These are phyloP conservation scores for Fusarium poae DNA, from an alignment of 2,329 filamentous ascomycete species.

Conservation along the genomic window DNA sequence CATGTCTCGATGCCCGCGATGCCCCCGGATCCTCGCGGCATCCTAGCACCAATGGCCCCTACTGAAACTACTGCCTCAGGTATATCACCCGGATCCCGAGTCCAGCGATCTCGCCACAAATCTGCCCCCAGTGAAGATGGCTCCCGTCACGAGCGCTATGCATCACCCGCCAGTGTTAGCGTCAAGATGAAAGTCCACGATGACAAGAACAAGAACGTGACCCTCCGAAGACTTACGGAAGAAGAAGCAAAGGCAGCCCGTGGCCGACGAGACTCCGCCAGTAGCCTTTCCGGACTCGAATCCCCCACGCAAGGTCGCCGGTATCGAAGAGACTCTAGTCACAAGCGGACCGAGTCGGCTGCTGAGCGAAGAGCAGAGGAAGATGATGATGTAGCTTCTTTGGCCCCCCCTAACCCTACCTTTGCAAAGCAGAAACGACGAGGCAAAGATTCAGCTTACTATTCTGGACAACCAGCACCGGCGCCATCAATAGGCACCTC, in stretches of 20 bases:
- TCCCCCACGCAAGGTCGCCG: slow-evolving; percentile 60
- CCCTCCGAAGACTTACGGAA: slow-evolving; percentile 71
- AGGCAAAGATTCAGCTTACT: slow-evolving; percentile 72
- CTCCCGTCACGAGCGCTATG: slow-evolving; percentile 56
- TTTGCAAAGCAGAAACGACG: slow-evolving; percentile 64
- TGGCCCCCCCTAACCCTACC: slow-evolving; percentile 69
- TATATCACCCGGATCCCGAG: slow-evolving; percentile 52
- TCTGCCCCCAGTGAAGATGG: slow-evolving; percentile 61
- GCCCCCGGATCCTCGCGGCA: slow-evolving; percentile 65
- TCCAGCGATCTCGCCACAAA: slow-evolving; percentile 59
- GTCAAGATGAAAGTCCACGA: slow-evolving; percentile 72
- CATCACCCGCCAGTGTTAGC: slow-evolving; percentile 62
- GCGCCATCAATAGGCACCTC: slow-evolving; percentile 54
- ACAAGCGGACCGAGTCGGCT: slow-evolving; percentile 60
- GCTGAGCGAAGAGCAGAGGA: slow-evolving; percentile 61
- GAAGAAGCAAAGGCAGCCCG: slow-evolving; percentile 65
- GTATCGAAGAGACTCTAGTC: slow-evolving; percentile 68
- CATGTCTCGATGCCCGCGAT: slow-evolving; percentile 66
- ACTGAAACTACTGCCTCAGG: slow-evolving; percentile 51
- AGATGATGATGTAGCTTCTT: slow-evolving; percentile 56
- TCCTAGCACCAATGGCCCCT: slow-evolving; percentile 47
- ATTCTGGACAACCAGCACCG: slow-evolving; percentile 61
- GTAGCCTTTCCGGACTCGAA: slow-evolving; percentile 70
- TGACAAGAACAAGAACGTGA: slow-evolving; percentile 71
- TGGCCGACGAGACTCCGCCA: slow-evolving; percentile 65